A percentile compares a stretch with the other conserved stretches of the same genome.
Conservation (phyloP, 2,329 filamentous ascomycete genomes). For the Neophaeococcomyces mojaviensis region DNA sequence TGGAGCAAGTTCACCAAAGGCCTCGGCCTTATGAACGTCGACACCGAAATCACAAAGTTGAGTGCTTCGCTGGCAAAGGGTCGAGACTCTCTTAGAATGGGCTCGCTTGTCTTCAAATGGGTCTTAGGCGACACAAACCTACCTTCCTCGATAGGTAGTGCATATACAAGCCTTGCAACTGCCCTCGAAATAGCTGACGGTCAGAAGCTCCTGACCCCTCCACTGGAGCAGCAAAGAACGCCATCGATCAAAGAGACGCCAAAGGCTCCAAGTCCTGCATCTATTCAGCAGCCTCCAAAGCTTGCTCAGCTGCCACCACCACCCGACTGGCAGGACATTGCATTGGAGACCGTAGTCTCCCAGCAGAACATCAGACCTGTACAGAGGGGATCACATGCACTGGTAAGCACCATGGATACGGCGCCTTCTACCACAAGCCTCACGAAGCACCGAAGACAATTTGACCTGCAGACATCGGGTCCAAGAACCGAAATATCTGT, state of each 20-base stretch:
- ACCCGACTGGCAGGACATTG: slow-evolving; percentile 14
- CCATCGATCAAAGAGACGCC: slow-evolving; percentile 24
- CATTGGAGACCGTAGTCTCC: not conserved
- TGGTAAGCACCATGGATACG: not conserved
- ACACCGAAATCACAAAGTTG: slow-evolving; percentile 56
- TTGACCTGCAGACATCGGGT: not conserved
- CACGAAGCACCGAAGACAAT: not conserved
- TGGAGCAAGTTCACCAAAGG: slow-evolving; percentile 54
- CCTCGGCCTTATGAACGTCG: slow-evolving; percentile 33
- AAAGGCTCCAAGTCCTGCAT: not conserved
- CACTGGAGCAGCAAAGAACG: slow-evolving; percentile 14
- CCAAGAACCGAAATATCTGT: not conserved
- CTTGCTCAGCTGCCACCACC: slow-evolving; percentile 23
- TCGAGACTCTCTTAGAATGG: slow-evolving; percentile 56
- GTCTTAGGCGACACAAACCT: slow-evolving; percentile 52
- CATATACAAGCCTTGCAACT: slow-evolving; percentile 59
- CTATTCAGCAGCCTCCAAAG: not conserved
- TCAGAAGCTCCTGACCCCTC: slow-evolving; percentile 21
- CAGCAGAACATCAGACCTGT: not conserved
- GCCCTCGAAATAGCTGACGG: slow-evolving; percentile 46
- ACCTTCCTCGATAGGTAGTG: slow-evolving; percentile 56
- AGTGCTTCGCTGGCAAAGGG: slow-evolving; percentile 50
- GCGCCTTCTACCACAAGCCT: not conserved
- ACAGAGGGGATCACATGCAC: not conserved
- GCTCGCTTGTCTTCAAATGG: slow-evolving; percentile 59